A percentile compares a stretch with the other conserved stretches of the same genome.
Conservation (phyloP, 2,329 filamentous ascomycete species). For the Corinectria fuckeliana region DNA sequence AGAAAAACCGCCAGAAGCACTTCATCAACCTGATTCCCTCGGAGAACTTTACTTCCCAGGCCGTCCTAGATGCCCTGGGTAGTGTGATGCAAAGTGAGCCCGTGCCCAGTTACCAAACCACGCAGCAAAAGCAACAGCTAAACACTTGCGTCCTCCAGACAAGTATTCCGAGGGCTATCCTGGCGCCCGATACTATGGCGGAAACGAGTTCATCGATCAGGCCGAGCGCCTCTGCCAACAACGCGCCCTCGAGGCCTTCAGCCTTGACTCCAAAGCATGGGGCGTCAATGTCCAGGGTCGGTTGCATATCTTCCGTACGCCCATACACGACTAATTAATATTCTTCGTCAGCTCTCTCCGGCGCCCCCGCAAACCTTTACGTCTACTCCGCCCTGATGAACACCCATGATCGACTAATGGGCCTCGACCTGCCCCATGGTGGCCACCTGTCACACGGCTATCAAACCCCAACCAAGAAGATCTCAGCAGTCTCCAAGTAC, state of each 20-base stretch:
- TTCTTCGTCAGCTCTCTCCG: slow-evolving; percentile 72
- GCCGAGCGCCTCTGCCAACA: slow-evolving; percentile 89
- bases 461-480: slow-evolving; percentile 92
- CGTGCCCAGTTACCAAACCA: background rate
- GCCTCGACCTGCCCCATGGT: slow-evolving; percentile 93
- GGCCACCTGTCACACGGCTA: slow-evolving; percentile 97
- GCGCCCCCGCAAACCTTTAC: slow-evolving; percentile 78
- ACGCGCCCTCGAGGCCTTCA: slow-evolving; percentile 86
- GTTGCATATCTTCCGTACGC: slow-evolving; percentile 38
- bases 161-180: slow-evolving; percentile 99
- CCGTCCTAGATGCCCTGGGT: slow-evolving; percentile 87
- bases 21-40: slow-evolving; percentile 98
- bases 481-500: slow-evolving; percentile 98
- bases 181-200: slow-evolving; percentile 94
- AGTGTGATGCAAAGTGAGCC: slow-evolving; percentile 90
- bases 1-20: slow-evolving; percentile 95
- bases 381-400: slow-evolving; percentile 94
- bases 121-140: background rate
- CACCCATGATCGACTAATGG: slow-evolving; percentile 95
- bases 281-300: slow-evolving; percentile 93
- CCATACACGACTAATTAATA: slow-evolving; percentile 11
- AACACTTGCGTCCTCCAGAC: slow-evolving; percentile 58
- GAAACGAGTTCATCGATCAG: slow-evolving; percentile 94
- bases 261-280: slow-evolving; percentile 85
- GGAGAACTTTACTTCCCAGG: slow-evolving; percentile 94